Conservation (phyloP, 305 asterid genomes). For the Solanum hybrid region DNA sequence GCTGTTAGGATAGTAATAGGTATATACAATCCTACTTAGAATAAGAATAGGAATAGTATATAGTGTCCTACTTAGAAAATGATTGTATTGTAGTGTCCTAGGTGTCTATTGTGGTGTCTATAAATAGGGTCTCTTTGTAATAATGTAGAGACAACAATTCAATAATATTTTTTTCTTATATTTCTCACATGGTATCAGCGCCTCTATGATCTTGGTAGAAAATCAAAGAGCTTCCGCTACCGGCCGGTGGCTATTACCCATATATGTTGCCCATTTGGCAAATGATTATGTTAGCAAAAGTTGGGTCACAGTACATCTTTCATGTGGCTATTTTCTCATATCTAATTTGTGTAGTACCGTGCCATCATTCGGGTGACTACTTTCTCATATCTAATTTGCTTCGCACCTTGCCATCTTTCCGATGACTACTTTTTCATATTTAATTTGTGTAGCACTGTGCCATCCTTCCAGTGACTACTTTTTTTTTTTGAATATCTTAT, state of each 20-base stretch:
- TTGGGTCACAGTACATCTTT: not conserved
- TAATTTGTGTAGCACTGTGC: not conserved
- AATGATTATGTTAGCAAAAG: not conserved
- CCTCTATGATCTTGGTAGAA: not conserved
- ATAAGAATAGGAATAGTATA: not conserved
- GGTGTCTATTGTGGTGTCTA: not conserved
- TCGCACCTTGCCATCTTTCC: not conserved
- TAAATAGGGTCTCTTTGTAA: not conserved
- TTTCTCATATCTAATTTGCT: not conserved
- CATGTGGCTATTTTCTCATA: not conserved
- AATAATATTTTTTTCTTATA: not conserved
- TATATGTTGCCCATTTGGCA: not conserved
- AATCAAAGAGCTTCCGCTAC: not conserved
- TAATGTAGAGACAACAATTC: not conserved
- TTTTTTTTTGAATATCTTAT: not conserved
- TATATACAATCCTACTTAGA: not conserved
- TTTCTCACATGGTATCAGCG: not conserved
- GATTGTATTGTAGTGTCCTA: not conserved
- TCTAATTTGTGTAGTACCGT: not conserved
- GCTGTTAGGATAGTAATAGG: not conserved
- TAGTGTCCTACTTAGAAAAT: not conserved
- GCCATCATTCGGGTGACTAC: not conserved
- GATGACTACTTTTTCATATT: not conserved
- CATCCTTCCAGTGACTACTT: not conserved
- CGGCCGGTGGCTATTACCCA: not conserved